Evolutionary conservation across 2,329 filamentous ascomycete genomes (phyloP).

Genomic region (Fusarium incarnatum): DNA sequence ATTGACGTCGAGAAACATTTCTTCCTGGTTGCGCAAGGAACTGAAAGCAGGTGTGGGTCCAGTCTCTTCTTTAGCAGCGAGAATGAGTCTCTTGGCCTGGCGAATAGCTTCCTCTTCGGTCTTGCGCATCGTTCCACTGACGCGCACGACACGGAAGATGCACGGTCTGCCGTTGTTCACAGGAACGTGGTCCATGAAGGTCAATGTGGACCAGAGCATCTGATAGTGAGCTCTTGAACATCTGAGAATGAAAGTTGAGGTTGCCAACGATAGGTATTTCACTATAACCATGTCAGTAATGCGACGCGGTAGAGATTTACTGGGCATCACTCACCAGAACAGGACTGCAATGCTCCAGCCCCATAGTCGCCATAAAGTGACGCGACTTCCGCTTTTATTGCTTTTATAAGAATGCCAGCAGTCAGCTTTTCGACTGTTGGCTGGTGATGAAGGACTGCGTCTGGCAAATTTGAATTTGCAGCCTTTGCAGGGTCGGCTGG

Average conservation of each 20-base stretch:
- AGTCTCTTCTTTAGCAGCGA: constrained; percentile 67
- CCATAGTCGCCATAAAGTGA: constrained; percentile 91
- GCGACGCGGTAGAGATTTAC: background rate
- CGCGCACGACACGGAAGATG: constrained; percentile 84
- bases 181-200: constrained; percentile 79
- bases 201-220: constrained; percentile 89
- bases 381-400: constrained; percentile 76
- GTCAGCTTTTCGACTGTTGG: constrained; percentile 81
- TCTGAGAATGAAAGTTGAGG: constrained; percentile 91
- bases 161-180: constrained; percentile 71
- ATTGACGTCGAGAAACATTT: constrained; percentile 57
- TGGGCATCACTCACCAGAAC: constrained; percentile 68
- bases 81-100: constrained; percentile 77
- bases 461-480: constrained; percentile 58
- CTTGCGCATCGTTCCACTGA: constrained; percentile 93
- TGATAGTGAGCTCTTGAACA: constrained; percentile 85
- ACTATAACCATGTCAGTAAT: constrained; percentile 62
- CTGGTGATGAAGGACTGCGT: constrained; percentile 79
- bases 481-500: constrained; percentile 65
- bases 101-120: constrained; percentile 90
- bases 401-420: constrained; percentile 71
- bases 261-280: constrained; percentile 92
- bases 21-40: constrained; percentile 46
- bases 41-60: constrained; percentile 37
- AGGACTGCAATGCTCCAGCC: constrained; percentile 75